Conservation (phyloP, 306 rosid species). For the Canavalia ensiformis region DNA sequence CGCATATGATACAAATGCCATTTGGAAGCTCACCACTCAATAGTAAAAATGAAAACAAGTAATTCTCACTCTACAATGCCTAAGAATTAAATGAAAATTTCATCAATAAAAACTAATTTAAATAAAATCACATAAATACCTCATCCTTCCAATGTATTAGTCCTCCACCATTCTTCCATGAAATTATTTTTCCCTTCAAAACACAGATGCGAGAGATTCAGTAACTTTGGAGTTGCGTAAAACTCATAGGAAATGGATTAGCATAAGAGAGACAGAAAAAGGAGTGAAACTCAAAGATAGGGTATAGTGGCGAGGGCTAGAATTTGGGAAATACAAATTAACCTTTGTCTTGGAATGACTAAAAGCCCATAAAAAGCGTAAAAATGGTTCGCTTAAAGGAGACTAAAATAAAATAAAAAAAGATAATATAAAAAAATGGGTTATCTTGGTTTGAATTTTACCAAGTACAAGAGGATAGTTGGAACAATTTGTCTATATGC, state of each 20-base stretch:
- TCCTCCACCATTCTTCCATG: background rate
- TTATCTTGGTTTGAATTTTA: background rate
- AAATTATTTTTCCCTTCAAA: background rate
- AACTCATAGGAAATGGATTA: background rate
- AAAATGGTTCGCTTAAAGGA: background rate
- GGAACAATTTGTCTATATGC: background rate
- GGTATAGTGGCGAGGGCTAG: background rate
- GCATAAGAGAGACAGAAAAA: background rate
- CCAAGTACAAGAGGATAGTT: background rate
- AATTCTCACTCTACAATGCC: background rate
- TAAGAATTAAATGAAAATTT: background rate
- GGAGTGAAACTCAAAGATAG: slow-evolving; percentile 20
- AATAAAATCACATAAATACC: slow-evolving; percentile 19
- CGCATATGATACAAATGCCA: background rate
- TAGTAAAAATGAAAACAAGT: background rate
- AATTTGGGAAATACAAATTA: background rate
- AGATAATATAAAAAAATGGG: background rate
- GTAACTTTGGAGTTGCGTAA: background rate
- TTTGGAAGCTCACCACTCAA: background rate
- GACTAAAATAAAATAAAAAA: background rate
- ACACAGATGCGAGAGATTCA: background rate
- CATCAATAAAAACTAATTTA: background rate
- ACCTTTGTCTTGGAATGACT: background rate
- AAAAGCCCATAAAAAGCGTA: background rate
- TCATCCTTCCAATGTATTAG: background rate